These are phyloP conservation scores for Leishmania braziliensis DNA, from an alignment of 208 protist species.

Conservation along the genomic window DNA sequence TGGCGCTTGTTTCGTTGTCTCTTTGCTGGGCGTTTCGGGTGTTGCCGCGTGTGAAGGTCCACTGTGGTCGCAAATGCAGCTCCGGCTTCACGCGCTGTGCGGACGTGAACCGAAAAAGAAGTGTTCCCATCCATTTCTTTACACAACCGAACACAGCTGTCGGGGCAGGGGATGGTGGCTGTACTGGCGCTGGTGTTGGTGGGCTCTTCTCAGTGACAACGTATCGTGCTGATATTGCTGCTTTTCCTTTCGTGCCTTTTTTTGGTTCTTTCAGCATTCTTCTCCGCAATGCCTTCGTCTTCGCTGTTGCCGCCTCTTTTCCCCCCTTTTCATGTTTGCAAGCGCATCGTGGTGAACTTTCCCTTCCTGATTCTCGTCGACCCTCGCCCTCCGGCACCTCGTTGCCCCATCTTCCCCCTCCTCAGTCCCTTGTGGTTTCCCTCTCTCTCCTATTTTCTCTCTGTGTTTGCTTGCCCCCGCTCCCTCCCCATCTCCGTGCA, in stretches of 20 bases:
- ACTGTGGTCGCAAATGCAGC: not conserved
- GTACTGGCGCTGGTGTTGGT: not conserved
- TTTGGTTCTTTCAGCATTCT: not conserved
- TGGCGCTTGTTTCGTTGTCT: not conserved
- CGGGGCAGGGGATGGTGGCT: not conserved
- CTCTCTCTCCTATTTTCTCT: not conserved
- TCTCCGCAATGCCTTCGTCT: not conserved
- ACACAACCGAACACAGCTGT: conserved; percentile 2
- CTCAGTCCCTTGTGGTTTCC: not conserved
- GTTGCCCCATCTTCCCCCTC: not conserved
- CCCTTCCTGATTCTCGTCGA: not conserved
- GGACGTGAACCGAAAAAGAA: not conserved
- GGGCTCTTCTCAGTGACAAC: not conserved
- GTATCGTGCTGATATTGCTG: not conserved
- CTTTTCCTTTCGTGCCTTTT: not conserved
- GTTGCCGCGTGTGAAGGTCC: not conserved
- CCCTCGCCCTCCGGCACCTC: not conserved
- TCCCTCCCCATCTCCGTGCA: not conserved
- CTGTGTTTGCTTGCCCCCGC: not conserved
- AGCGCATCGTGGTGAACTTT: not conserved
- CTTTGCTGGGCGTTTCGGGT: not conserved
- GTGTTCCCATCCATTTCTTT: conserved; percentile 6
- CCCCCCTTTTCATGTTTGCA: not conserved
- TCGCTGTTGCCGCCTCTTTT: not conserved
- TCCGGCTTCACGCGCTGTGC: not conserved